Conservation (phyloP, 1,284 basidiomycete genomes). For the Sanguinoderma infundibulare region DNA sequence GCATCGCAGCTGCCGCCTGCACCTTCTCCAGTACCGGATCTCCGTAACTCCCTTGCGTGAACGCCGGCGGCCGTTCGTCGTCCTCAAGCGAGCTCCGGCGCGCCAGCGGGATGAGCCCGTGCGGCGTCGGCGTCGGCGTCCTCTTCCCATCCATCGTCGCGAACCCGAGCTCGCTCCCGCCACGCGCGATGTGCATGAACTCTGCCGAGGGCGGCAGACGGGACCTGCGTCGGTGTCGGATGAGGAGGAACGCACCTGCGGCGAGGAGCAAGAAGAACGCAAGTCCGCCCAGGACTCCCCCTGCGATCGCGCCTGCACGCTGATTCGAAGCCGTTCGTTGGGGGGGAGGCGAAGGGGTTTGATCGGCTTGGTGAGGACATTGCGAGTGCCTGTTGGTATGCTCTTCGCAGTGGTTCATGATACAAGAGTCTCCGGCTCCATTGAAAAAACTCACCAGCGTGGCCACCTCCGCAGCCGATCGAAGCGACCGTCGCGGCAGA, state of each 20-base stretch:
- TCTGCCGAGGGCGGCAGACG: constrained; percentile 27
- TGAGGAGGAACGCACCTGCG: neutral
- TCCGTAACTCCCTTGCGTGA: constrained; percentile 27
- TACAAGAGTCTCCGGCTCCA: too few species aligned
- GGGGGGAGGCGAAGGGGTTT: too few species aligned
- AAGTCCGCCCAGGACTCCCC: neutral
- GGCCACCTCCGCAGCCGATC: too few species aligned
- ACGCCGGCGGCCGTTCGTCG: constrained; percentile 25
- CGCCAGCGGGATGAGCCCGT: constrained; percentile 10
- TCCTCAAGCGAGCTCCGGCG: constrained; percentile 23
- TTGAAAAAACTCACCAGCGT: too few species aligned
- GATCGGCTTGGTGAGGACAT: too few species aligned
- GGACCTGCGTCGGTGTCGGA: neutral
- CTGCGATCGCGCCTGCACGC: neutral
- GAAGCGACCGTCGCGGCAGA: too few species aligned
- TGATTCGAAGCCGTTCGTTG: neutral
- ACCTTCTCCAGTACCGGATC: constrained; percentile 35
- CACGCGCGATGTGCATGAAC: constrained; percentile 26
- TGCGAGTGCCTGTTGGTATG: too few species aligned
- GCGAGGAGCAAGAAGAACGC: neutral
- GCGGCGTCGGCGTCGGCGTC: neutral
- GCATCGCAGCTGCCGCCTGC: constrained; percentile 25
- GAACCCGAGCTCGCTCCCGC: neutral
- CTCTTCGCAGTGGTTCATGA: too few species aligned
- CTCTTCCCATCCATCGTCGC: neutral